phyloP scores from a whole-genome alignment of 2,329 filamentous ascomycete species.

The Cercospora sojina region DNA sequence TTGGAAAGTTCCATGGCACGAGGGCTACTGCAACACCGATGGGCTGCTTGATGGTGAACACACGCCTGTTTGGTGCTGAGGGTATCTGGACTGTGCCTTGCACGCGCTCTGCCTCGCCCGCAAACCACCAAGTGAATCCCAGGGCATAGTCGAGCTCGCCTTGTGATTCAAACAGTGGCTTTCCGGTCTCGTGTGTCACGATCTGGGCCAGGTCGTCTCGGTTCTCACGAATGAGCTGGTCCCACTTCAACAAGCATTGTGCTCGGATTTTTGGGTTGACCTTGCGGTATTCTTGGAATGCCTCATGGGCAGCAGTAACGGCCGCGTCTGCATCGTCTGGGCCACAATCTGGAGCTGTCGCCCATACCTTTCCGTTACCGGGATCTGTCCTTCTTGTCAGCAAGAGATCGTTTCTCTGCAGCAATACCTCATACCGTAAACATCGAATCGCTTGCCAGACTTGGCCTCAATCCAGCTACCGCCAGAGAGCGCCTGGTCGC shows the following conservation, averaged over 20 bases:
- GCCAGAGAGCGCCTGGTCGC: conserved; percentile 54
- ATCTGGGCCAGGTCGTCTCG: conserved; percentile 63
- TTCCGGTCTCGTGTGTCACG: conserved; percentile 60
- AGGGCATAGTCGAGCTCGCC: conserved; percentile 56
- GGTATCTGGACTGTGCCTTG: conserved; percentile 61
- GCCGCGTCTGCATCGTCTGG: conserved; percentile 61
- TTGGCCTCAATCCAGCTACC: conserved; percentile 58
- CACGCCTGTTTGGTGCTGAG: conserved; percentile 61
- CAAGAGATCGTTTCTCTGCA: background rate
- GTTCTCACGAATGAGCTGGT: conserved; percentile 62
- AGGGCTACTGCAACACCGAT: conserved; percentile 67
- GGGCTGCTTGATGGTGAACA: conserved; percentile 73
- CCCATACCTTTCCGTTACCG: conserved; percentile 52
- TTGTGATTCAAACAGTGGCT: conserved; percentile 53
- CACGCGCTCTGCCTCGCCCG: conserved; percentile 62
- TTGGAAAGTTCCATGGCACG: conserved; percentile 66
- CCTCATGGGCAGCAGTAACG: conserved; percentile 59
- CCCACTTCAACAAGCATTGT: conserved; percentile 64
- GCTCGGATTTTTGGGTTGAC: conserved; percentile 61
- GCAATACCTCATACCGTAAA: conserved; percentile 46
- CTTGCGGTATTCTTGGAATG: conserved; percentile 61
- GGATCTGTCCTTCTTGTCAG: conserved; percentile 45
- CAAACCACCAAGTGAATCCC: conserved; percentile 58
- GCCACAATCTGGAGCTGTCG: conserved; percentile 48
- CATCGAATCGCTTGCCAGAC: conserved; percentile 58